These are phyloP conservation scores for Cladosporium oxysporum DNA, from an alignment of 2,329 filamentous ascomycete species.

Conservation along the genomic window DNA sequence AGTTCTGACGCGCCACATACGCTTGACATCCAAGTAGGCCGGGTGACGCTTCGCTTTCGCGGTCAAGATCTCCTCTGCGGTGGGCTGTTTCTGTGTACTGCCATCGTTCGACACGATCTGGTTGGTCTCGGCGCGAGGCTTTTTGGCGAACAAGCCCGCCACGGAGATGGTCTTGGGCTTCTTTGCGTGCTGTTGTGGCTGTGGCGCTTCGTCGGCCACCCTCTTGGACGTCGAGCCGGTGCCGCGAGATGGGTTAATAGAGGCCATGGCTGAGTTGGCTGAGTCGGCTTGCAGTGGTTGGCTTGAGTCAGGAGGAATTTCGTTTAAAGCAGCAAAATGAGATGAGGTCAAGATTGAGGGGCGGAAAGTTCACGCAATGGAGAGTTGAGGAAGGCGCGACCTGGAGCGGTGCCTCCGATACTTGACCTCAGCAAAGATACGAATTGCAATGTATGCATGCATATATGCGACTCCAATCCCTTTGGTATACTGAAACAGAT, in stretches of 20 bases:
- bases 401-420: neutral
- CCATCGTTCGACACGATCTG: neutral
- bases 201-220: neutral
- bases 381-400: constrained; percentile 1
- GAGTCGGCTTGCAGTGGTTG: neutral
- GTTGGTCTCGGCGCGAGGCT: neutral
- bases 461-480: neutral
- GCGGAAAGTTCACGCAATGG: neutral
- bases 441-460: neutral
- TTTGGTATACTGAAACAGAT: constrained; percentile 14
- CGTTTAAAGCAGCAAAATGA: neutral
- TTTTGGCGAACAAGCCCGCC: constrained; percentile 13
- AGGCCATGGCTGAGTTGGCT: neutral
- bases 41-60: constrained; percentile 17
- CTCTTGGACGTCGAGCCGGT: neutral
- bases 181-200: neutral
- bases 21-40: constrained; percentile 16
- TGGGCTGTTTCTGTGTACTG: neutral
- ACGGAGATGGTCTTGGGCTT: constrained; percentile 11
- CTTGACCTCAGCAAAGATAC: neutral
- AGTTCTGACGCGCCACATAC: constrained; percentile 7
- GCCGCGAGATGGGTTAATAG: neutral
- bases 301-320: neutral
- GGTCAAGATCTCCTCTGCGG: neutral
- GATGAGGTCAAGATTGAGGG: neutral